Conservation (phyloP, 805 yeast genomes). For the Torulaspora franciscae region DNA sequence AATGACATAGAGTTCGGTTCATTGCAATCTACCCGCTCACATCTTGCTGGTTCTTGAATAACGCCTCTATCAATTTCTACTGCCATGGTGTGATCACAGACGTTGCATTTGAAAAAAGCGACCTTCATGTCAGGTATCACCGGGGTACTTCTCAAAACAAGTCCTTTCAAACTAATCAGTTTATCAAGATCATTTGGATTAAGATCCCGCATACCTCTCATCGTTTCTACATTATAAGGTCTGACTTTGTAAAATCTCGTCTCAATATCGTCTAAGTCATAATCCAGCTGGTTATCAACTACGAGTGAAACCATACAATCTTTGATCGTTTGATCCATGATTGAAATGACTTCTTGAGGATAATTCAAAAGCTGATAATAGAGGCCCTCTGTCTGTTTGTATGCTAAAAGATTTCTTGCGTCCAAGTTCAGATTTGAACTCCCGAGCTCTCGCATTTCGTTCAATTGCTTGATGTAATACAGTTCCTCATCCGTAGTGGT, state of each 20-base stretch:
- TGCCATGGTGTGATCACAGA: slow-evolving; percentile 86
- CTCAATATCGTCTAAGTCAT: slow-evolving; percentile 61
- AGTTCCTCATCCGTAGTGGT: slow-evolving; percentile 62
- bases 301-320: slow-evolving; percentile 79
- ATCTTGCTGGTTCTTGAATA: slow-evolving; percentile 85
- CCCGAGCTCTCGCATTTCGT: slow-evolving; percentile 71
- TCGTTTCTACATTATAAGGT: slow-evolving; percentile 74
- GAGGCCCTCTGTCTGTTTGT: slow-evolving; percentile 67
- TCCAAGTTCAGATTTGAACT: slow-evolving; percentile 81
- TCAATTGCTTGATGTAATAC: slow-evolving; percentile 68
- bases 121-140: slow-evolving; percentile 97
- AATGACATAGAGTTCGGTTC: slow-evolving; percentile 83
- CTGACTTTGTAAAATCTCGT: slow-evolving; percentile 79
- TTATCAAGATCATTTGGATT: slow-evolving; percentile 95
- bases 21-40: slow-evolving; percentile 86
- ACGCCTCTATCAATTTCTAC: slow-evolving; percentile 94
- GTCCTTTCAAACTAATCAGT: slow-evolving; percentile 83
- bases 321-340: slow-evolving; percentile 93
- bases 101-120: slow-evolving; percentile 91
- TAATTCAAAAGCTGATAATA: slow-evolving; percentile 84
- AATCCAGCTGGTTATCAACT: slow-evolving; percentile 51
- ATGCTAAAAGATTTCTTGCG: slow-evolving; percentile 70
- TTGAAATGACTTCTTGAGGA: slow-evolving; percentile 95
- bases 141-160: slow-evolving; percentile 82
- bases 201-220: slow-evolving; percentile 81